Conservation (phyloP, 768 basidiomycete genomes). For the Lactifluus subvellereus region DNA sequence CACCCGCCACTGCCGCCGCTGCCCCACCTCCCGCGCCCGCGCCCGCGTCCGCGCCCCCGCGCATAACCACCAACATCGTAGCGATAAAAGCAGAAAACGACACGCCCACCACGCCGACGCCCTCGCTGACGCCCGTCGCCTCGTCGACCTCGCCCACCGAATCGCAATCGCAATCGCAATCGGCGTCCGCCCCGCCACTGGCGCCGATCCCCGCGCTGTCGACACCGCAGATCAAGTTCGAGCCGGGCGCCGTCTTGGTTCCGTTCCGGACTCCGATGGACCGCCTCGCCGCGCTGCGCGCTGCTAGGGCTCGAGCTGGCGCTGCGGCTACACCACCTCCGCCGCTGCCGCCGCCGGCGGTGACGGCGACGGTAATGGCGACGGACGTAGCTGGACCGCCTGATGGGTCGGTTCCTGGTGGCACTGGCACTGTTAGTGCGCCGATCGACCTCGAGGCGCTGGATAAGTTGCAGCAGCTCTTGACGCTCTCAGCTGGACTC, state of each 20-base stretch:
- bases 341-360: no score
- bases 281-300: slow-evolving; percentile 8
- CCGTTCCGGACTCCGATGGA: slow-evolving; percentile 3
- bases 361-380: no score
- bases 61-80: background rate
- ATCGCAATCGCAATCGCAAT: no score
- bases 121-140: slow-evolving; percentile 4
- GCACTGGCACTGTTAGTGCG: background rate
- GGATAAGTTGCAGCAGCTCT: slow-evolving; percentile 11
- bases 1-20: no score
- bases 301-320: background rate
- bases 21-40: background rate
- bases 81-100: background rate
- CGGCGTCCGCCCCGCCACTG: background rate
- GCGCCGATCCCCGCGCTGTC: background rate
- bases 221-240: background rate
- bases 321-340: background rate
- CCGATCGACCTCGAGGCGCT: slow-evolving; percentile 14
- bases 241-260: background rate
- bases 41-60: background rate
- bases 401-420: no score
- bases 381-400: no score
- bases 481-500: slow-evolving; percentile 7
- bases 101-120: slow-evolving; percentile 1
- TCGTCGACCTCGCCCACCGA: background rate